These are phyloP conservation scores for Kokia cookei DNA, from an alignment of 441 rosid genomes.

Conservation along the genomic window DNA sequence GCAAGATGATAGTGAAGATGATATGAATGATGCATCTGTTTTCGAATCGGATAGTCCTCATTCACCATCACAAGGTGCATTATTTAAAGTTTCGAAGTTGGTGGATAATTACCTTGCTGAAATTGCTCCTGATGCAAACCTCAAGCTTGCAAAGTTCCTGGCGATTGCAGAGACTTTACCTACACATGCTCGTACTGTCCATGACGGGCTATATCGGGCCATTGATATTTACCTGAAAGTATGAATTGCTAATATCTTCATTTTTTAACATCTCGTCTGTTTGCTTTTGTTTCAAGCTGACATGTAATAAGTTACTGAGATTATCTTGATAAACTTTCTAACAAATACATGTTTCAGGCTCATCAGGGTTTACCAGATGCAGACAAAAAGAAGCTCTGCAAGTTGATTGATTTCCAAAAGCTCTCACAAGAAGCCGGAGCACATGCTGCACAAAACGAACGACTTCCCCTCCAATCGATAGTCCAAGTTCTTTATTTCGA, in stretches of 20 bases:
- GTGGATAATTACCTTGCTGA: conserved; percentile 94
- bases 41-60: conserved; percentile 77
- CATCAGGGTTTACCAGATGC: conserved; percentile 70
- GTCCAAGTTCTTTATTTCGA: conserved; percentile 97
- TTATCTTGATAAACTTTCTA: conserved; percentile 5
- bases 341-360: conserved; percentile 39
- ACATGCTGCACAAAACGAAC: conserved; percentile 94
- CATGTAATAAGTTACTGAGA: neutral
- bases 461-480: conserved; percentile 92
- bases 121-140: conserved; percentile 92
- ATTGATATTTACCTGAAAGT: conserved; percentile 91
- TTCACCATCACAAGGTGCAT: conserved; percentile 80
- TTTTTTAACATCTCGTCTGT: neutral
- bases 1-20: conserved; percentile 91
- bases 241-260: conserved; percentile 14
- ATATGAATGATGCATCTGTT: conserved; percentile 68
- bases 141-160: conserved; percentile 82
- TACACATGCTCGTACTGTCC: conserved; percentile 76
- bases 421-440: conserved; percentile 96
- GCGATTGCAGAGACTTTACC: conserved; percentile 89
- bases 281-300: conserved; percentile 5
- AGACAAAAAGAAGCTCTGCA: conserved; percentile 79
- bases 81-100: conserved; percentile 80
- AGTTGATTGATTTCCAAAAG: conserved; percentile 87
- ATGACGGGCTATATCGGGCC: conserved; percentile 93